Evolutionary conservation across 306 rosid genomes (phyloP), one percentile per base, ranked within the genome.

Genomic region (Prunus davidiana): DNA sequence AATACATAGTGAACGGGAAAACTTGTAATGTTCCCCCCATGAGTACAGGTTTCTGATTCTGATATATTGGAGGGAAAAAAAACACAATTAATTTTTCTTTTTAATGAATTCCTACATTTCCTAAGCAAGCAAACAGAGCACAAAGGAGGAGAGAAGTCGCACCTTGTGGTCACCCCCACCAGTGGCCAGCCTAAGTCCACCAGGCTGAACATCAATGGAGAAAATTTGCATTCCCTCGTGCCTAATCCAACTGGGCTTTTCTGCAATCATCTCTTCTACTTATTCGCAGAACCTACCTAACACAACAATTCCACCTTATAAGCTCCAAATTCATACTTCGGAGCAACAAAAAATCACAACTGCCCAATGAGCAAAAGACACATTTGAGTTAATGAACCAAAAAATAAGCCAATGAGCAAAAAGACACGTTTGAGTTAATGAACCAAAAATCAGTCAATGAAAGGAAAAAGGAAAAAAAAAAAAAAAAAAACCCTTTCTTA

Each of bases 101-200:
- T 38, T 38, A 6, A 38, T 38, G 27, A 13, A 27, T 28, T 69
- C 71, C 43, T 22, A 65, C 75, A 69, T 34, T 77, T 55, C 64
- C 63, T 28, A 51, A 67, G 11, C 54, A 13, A 66, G 30, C 52
- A 64, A 68, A 78, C 66, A 67, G 55, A 76, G 69, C 3, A 75
- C 4, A 25, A 46, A 38, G 67, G 66, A 51, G 15, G 27, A 60
- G 51, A 72, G 52, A 67, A 66, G 62, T 57, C 79, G 78, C 62
- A 90, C 99, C 97, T 95, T 95, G 81, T 95, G 97, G 88, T 95
- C 99, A 77, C 99, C 99, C 64, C 99, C 99, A 56, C 99, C 99
- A 80, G 99, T 92, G 14, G 97, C 96, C 27, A 95, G 87, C 82
- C 99, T 83, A 54, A 89, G 89, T 7, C 97, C 97, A 14, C 97